Evolutionary conservation across 225 moss, liverwort and hornwort genomes (phyloP).

Genomic region (Sphagnum contortum): DNA sequence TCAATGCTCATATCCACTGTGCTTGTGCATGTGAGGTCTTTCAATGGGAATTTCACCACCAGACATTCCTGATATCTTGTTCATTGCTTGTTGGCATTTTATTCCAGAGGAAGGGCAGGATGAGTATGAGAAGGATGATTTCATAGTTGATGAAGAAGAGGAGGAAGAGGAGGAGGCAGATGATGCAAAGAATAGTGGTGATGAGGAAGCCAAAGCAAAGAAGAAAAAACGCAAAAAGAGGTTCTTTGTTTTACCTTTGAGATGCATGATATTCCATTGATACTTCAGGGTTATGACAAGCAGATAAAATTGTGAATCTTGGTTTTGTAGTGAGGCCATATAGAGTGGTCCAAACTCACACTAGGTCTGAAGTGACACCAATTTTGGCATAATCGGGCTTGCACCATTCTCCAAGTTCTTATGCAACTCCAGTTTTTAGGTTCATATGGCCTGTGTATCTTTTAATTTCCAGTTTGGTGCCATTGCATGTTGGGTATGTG

Average conservation of each 20-base stretch:
- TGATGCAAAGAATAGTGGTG: constrained; percentile 61
- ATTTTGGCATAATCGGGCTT: neutral
- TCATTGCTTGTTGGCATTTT: neutral
- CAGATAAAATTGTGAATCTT: neutral
- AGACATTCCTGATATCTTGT: no score
- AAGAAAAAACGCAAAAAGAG: constrained; percentile 80
- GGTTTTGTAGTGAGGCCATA: neutral
- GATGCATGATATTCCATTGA: neutral
- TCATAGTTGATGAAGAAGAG: constrained; percentile 91
- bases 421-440: no score
- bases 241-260: constrained; percentile 12
- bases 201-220: constrained; percentile 73
- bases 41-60: no score
- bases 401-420: no score
- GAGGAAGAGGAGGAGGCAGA: constrained; percentile 79
- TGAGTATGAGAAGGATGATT: constrained; percentile 92
- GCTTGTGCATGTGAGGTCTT: neutral
- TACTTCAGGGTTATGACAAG: neutral
- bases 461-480: no score
- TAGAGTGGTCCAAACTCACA: no score
- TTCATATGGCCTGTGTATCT: no score
- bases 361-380: neutral
- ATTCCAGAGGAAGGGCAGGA: constrained; percentile 73
- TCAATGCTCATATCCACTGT: neutral
- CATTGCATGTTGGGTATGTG: neutral